Conservation (phyloP, 768 basidiomycete genomes). For the Suillus spraguei region DNA sequence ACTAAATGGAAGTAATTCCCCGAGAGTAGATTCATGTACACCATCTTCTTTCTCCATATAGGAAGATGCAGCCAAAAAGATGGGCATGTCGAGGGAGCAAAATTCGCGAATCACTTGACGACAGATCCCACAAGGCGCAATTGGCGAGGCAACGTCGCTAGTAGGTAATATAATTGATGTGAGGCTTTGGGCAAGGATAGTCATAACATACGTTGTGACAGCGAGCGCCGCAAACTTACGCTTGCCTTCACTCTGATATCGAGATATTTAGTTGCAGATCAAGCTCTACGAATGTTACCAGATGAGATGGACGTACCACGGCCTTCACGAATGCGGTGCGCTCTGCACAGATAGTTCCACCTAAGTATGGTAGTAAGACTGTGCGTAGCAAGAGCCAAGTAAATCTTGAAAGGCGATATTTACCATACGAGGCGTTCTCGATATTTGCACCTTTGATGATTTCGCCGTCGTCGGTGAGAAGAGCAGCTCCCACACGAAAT, state of each 20-base stretch:
- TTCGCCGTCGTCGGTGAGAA: constrained; percentile 67
- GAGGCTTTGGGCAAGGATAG: too few relatives aligned
- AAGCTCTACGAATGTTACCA: neutral
- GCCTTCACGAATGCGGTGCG: constrained; percentile 95
- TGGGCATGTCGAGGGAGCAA: constrained; percentile 71
- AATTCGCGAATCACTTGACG: constrained; percentile 92
- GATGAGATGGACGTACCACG: constrained; percentile 54
- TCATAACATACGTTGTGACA: constrained; percentile 65
- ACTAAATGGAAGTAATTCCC: constrained; percentile 76
- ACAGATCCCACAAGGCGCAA: constrained; percentile 93
- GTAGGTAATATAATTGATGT: neutral
- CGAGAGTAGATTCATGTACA: constrained; percentile 67
- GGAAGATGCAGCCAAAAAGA: constrained; percentile 69
- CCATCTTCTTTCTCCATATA: constrained; percentile 48
- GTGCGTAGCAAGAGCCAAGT: neutral
- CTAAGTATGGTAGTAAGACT: constrained; percentile 38
- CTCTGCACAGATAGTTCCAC: constrained; percentile 92
- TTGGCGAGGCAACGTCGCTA: constrained; percentile 67
- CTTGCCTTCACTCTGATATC: constrained; percentile 73
- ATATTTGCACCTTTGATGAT: constrained; percentile 89
- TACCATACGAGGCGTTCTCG: constrained; percentile 94
- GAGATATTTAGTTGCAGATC: constrained; percentile 1
- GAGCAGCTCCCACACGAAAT: constrained; percentile 90
- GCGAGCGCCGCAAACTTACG: constrained; percentile 75
- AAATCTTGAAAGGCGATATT: constrained; percentile 18